Evolutionary conservation across 768 basidiomycete species (phyloP), one percentile per base, ranked within the genome.

Genomic region (Leccinum incarnatum): DNA sequence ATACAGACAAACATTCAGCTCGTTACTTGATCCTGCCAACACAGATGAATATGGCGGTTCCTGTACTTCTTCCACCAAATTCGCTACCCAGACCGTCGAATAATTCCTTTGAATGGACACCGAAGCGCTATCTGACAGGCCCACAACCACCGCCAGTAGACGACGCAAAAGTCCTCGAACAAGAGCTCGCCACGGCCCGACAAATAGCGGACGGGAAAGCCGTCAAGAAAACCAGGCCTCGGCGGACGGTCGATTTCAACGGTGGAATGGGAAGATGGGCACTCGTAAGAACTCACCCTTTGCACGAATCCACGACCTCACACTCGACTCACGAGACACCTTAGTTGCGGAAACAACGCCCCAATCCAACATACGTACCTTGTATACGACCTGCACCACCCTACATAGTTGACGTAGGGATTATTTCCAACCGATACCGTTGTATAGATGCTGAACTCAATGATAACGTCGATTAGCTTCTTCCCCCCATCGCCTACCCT

Each of bases 161-260:
- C 65, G 89, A 92, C 59, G 80, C 83, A 5, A 86, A 87, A 70
- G 70, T 87, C 49, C 79, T 87, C 49, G 91, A 95, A 65, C 85
- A 87, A 60, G 92, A 95, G 67, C 77, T 91, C 61, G 91, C 90
- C 2, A 85, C 81, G 64, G 86, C 83, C 29, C 77, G 87, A 51
- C 87, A 86, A 68, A 76, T 84, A 65, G 77, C 90, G 61, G 93
- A 93, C 66, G 91, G 92, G 3, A 91, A 90, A 71, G 77, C 85
- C 17, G 81, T 89, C 62, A 96, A 93, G 81, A 95, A 94, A 79
- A 95, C 91, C 50, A 83, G 94, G 60, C 95, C 97, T 21, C 78
- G 95, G 55, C 78, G 94, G 76, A 98, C 97, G 19, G 95, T 98
- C 12, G 97, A 98, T 74, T 98, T 95, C 66, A 89, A 89, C 64